Base-by-base conservation (phyloP, 371 early-diverging fungal species). In the Batrachochytrium dendrobatidis region DNA sequence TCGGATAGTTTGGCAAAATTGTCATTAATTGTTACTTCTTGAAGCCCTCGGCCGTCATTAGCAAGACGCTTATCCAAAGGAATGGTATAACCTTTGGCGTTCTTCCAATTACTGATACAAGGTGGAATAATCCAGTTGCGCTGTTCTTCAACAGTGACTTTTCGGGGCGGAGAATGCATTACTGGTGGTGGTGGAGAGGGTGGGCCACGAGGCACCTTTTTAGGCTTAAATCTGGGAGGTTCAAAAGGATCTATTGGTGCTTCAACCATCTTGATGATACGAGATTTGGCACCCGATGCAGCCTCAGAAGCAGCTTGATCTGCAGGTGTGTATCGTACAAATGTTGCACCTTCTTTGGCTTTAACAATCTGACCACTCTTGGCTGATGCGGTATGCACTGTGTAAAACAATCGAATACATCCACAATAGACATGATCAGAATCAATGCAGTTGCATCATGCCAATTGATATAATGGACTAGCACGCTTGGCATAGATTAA, bases 61-160 rank as follows among this genome's bases (percentile, higher is more conserved):
- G 98, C 98, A 61, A 98, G 75, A 44, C 98, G 90, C 76, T 97
- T 97, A 71, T 98, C 97, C 43, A 98, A 77, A 10, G 98, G 92
- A 60, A 98, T 94, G 22, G 96, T 95, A 68, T 90, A 97, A 54
- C 98, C 98, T 68, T 96, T 94, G 53, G 93, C 89, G 75, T 98
- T 98, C 78, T 96, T 98, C 98, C 98, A 98, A 73, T 95, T 96
- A 59, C 91, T 91, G 43, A 98, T 92, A 64, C 92, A 94, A 20
- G 97, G 96, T 31, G 98, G 98, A 58, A 98, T 92, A 12, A 87
- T 79, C 98, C 98, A 98, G 54, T 90, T 89, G 49, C 84, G 83
- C 69, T 94, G 94, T 75, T 96, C 95, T 66, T 95, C 89, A 5
- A 90, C 91, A 2, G 94, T 86, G 22, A 94, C 80, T 70, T 92